Conservation (phyloP, 2,329 filamentous ascomycete species). For the Diatrype stigma region DNA sequence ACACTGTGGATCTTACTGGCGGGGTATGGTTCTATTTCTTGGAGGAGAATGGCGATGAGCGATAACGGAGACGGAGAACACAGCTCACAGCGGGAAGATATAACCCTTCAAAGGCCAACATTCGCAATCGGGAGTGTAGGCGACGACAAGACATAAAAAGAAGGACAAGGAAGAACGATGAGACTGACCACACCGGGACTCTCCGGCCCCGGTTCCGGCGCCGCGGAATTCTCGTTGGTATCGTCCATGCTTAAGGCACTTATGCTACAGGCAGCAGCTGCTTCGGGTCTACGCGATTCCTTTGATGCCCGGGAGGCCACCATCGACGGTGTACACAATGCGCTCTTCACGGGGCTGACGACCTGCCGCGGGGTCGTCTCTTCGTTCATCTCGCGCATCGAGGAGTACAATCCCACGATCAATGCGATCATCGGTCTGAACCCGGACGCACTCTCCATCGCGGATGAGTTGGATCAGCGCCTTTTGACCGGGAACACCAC, state of each 20-base stretch:
- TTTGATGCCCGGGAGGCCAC: conserved; percentile 56
- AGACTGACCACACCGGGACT: not conserved
- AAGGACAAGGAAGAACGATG: not conserved
- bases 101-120: not conserved
- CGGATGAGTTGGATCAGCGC: conserved; percentile 44
- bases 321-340: conserved; percentile 51
- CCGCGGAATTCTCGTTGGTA: not conserved
- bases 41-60: not conserved
- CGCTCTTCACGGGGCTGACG: conserved; percentile 46
- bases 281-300: conserved; percentile 7
- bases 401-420: conserved; percentile 50
- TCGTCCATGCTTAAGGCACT: not conserved
- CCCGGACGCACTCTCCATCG: conserved; percentile 35
- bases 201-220: not conserved
- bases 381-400: conserved; percentile 53
- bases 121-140: not conserved
- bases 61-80: not conserved
- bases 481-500: conserved; percentile 45
- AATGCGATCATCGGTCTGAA: conserved; percentile 56
- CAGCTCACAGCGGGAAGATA: not conserved
- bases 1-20: not conserved
- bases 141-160: not conserved
- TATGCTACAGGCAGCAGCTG: not conserved
- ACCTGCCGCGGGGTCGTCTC: conserved; percentile 52
- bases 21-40: not conserved